Base-by-base conservation (phyloP, 208 protist species). In the Trypanosoma boissoni region DNA sequence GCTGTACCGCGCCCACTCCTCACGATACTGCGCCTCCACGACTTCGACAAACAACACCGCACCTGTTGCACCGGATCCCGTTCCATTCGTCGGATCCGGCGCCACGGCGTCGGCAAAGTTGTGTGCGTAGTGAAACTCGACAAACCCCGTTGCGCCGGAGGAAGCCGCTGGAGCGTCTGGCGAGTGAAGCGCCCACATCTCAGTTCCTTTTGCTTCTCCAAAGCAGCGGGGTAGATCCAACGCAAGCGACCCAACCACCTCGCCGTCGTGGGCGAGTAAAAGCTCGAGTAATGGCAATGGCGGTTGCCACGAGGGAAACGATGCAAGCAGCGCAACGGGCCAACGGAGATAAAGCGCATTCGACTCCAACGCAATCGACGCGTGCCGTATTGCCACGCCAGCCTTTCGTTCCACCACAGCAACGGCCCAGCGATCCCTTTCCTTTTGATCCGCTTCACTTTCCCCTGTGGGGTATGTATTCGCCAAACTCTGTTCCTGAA, bases 91-190 rank as follows among this genome's bases (percentile, higher is more conserved):
- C 12, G 34, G 34, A 39, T 39, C 34, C 34, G 12, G 12, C 34
- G 6, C 34, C 6, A 31, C 23, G 12, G 26, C 2, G n/a, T 5
- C 26, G 12, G 46, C 52, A 54, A 86, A 73, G 32, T 86, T 86
- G 64, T 86, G 79, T 1, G 28, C 21, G 50, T 79, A 86, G 37
- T 64, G 46, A 5, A 86, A 43, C 10, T 72, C 64, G 12, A 69
- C 66, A 39, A 69, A 82, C 31, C 79, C 79, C n/a, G 59, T 42
- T 14, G 56, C 31, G 18, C 28, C n/a, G n/a, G n/a, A n/a, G n/a
- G n/a, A 14, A 42, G 20, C 42, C 58, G 51, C 26, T 76, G 18
- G 24, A 23, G 31, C 53, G 43, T n/a, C 49, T 8, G 51, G 43
- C 36, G 56, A 62, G 21, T 73, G 48, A 0, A 78, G 61, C 0